Base-by-base conservation (phyloP, 345 rosid species). In the Turnera subulata region DNA sequence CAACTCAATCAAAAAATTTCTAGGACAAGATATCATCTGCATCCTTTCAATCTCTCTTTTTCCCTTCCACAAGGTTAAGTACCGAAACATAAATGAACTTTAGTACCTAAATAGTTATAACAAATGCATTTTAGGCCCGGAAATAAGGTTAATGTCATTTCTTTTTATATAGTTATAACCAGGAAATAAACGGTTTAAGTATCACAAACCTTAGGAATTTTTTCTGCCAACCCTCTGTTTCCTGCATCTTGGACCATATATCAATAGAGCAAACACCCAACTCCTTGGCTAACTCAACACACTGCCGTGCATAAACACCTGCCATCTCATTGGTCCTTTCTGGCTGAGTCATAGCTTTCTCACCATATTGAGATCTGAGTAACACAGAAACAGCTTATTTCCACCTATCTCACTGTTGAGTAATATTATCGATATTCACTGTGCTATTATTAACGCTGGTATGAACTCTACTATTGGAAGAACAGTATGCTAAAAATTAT, bases 201-300 rank as follows among this genome's bases (percentile, higher is more conserved):
- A 8, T 38, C 29, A 77, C 82, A 60, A 62, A 89, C 96, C 96
- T 92, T 56, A 92, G 55, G 66, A 74, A 82, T 21, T 75, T 77
- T 61, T 77, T 84, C 89, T 80, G 89, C 97, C 97, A 92, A 39
- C 81, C 85, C 55, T 71, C 75, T 39, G 80, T 79, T 58, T 86
- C 85, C 74, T 86, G 89, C 97, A 89, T 89, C 79, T 75, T 86
- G 62, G 88, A 83, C 98, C 98, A 92, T 38, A 92, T 33, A 74
- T 92, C 72, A 40, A 89, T 69, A 19, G 71, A 76, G 47, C 29
- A 73, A 18, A 84, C 46, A 23, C 82, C 91, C 50, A 86, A 49
- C 26, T 92, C 97, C 19, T 78, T 67, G 1, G 88, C 86, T 50
- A 89, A 72, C 58, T 76, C 84, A 54, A 84, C 57, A 61, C 98